phyloP scores from a whole-genome alignment of 192 early-diverging fungal genomes.

The Globomyces pollinis-pini region DNA sequence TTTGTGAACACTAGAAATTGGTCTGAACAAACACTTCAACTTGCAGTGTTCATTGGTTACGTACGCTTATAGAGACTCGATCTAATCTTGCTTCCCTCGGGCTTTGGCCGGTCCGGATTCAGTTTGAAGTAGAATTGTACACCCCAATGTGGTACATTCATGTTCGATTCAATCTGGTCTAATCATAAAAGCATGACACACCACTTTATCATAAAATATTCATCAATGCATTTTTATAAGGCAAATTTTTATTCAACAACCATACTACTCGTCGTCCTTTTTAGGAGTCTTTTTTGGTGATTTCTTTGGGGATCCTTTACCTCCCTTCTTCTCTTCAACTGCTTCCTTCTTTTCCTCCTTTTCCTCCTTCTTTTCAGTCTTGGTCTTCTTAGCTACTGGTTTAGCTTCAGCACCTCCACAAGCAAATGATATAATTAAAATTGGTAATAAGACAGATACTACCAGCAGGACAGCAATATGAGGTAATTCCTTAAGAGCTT shows the following conservation, averaged over 20 bases:
- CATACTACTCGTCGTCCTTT: neutral
- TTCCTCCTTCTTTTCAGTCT: constrained; percentile 17
- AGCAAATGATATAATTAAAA: constrained; percentile 7
- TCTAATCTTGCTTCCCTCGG: too few species aligned
- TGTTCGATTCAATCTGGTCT: too few species aligned
- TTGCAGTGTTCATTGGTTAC: too few species aligned
- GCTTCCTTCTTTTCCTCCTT: constrained; percentile 9
- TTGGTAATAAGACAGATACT: constrained; percentile 5
- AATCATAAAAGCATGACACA: too few species aligned
- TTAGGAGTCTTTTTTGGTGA: neutral
- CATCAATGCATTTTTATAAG: too few species aligned
- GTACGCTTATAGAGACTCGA: too few species aligned
- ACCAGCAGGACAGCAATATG: constrained; percentile 19
- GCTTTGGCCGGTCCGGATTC: too few species aligned
- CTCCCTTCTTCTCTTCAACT: neutral
- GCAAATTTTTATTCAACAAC: neutral
- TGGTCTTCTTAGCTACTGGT: constrained; percentile 9
- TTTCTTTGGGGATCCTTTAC: neutral
- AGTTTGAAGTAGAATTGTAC: too few species aligned
- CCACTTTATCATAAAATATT: too few species aligned
- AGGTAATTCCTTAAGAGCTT: constrained; percentile 32
- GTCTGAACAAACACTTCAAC: too few species aligned
- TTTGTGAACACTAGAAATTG: too few species aligned
- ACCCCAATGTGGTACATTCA: too few species aligned
- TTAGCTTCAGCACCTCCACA: neutral